Conservation (phyloP, 1,284 basidiomycete genomes). For the Boletus sp. region DNA sequence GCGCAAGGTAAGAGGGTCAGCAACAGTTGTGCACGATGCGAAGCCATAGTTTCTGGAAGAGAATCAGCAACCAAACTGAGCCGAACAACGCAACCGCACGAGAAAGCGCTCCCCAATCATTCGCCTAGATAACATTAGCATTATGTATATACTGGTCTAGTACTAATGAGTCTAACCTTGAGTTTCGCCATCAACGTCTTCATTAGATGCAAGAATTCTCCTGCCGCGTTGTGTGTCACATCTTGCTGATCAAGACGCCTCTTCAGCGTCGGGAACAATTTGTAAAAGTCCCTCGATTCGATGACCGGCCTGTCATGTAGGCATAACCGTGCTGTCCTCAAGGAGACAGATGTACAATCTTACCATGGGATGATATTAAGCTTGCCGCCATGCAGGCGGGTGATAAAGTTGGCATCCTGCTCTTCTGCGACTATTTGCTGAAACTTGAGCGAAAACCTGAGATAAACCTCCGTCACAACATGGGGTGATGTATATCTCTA, state of each 20-base stretch:
- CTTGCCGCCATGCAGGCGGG: slow-evolving; percentile 50
- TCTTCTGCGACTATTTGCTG: slow-evolving; percentile 56
- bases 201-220: slow-evolving; percentile 55
- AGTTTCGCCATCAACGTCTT: slow-evolving; percentile 67
- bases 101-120: slow-evolving; percentile 62
- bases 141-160: background rate
- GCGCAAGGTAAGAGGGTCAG: slow-evolving; percentile 43
- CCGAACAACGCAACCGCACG: slow-evolving; percentile 37
- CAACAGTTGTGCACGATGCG: slow-evolving; percentile 50
- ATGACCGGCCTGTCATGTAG: slow-evolving; percentile 50
- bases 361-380: slow-evolving; percentile 55
- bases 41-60: slow-evolving; percentile 51
- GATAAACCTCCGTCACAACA: background rate
- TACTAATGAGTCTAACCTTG: slow-evolving; percentile 40
- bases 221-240: slow-evolving; percentile 49
- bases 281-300: slow-evolving; percentile 57
- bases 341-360: background rate
- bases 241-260: slow-evolving; percentile 45
- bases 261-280: slow-evolving; percentile 48
- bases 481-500: background rate
- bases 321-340: background rate
- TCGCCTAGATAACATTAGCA: slow-evolving; percentile 39
- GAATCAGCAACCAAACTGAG: background rate
- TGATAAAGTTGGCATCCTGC: slow-evolving; percentile 60
- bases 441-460: slow-evolving; percentile 53